These are phyloP conservation scores for Rhodamnia argentea DNA, from an alignment of 345 rosid genomes.

Conservation along the genomic window DNA sequence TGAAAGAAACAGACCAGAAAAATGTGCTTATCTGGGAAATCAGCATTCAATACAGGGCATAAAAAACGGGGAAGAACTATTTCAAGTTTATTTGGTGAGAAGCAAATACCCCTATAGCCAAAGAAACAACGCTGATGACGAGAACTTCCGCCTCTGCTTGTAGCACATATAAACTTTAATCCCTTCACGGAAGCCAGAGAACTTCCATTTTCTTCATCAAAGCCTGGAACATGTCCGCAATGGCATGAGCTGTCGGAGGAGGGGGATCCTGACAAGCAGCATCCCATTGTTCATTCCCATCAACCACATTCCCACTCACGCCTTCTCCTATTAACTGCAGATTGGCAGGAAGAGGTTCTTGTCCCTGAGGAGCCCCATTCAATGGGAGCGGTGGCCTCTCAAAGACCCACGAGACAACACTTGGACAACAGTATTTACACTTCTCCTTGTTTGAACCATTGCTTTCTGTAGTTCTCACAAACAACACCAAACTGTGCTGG, in stretches of 20 bases:
- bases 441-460: neutral
- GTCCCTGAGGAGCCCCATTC: neutral
- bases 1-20: too few relatives aligned
- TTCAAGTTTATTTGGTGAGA: neutral
- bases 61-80: neutral
- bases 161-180: too few relatives aligned
- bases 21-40: too few relatives aligned
- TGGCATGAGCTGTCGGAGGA: neutral
- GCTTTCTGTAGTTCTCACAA: too few relatives aligned
- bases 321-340: neutral
- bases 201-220: neutral
- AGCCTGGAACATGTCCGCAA: neutral
- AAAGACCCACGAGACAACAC: too few relatives aligned
- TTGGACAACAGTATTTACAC: neutral
- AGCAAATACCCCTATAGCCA: neutral
- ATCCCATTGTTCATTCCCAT: neutral
- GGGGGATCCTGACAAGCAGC: neutral
- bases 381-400: neutral
- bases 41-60: neutral
- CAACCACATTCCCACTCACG: neutral
- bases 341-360: neutral
- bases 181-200: neutral
- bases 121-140: neutral
- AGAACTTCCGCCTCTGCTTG: too few relatives aligned
- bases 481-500: neutral